Evolutionary conservation across 2,329 filamentous ascomycete genomes (phyloP).

Genomic region (Penicillium expansum): DNA sequence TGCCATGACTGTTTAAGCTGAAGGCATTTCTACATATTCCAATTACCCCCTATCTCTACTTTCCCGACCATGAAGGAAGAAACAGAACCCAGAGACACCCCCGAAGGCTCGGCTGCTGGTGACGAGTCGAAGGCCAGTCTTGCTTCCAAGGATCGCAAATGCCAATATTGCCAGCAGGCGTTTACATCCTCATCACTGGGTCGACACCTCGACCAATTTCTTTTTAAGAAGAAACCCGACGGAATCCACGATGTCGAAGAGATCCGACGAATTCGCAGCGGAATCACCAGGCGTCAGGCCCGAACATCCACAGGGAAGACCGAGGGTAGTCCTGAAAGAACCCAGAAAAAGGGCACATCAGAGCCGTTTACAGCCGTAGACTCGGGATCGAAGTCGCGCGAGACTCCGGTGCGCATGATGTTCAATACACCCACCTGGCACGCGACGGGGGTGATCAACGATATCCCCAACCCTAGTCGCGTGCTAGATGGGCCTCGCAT

Average conservation of each 20-base stretch:
- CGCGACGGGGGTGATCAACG: slow-evolving; percentile 73
- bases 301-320: slow-evolving; percentile 62
- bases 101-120: slow-evolving; percentile 41
- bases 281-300: slow-evolving; percentile 82
- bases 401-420: slow-evolving; percentile 45
- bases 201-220: slow-evolving; percentile 89
- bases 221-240: slow-evolving; percentile 91
- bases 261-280: slow-evolving; percentile 77
- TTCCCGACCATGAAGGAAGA: slow-evolving; percentile 19
- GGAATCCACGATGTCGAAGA: slow-evolving; percentile 87
- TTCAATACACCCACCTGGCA: slow-evolving; percentile 70
- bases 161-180: slow-evolving; percentile 81
- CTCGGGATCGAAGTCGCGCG: slow-evolving; percentile 35
- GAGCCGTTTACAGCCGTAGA: slow-evolving; percentile 36
- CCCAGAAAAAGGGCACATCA: slow-evolving; percentile 44
- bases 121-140: slow-evolving; percentile 40
- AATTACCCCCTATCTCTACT: neutral
- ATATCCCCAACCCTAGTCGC: slow-evolving; percentile 58
- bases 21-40: neutral
- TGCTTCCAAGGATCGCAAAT: slow-evolving; percentile 78
- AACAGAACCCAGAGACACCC: slow-evolving; percentile 29
- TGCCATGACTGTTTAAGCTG: slow-evolving; percentile 6
- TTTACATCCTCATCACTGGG: slow-evolving; percentile 94
- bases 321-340: slow-evolving; percentile 58
- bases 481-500: slow-evolving; percentile 38